Percentiles rank a stretch among this genome's conserved stretches.
Evolutionary conservation across 2,329 filamentous ascomycete genomes (phyloP).

Genomic region (Arthrocladium fulminans): DNA sequence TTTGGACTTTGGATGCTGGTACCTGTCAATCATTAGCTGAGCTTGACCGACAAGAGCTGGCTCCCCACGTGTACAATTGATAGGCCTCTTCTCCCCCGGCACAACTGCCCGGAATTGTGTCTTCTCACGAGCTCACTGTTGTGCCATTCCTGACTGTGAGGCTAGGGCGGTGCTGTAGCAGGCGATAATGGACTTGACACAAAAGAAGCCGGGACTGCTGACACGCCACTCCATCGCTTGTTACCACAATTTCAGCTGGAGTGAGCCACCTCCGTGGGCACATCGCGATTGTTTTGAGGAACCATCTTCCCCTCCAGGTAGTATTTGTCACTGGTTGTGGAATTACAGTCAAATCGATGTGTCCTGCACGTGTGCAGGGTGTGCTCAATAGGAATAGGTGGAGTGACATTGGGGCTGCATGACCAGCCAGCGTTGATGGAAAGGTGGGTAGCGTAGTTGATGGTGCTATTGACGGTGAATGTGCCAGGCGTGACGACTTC

Average conservation of each 20-base stretch:
- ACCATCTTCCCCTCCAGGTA: conserved; percentile 23
- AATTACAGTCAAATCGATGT: conserved; percentile 26
- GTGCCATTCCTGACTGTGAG: not conserved
- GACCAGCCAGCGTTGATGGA: conserved; percentile 18
- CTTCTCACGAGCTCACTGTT: conserved; percentile 1
- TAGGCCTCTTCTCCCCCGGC: not conserved
- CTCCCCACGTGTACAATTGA: not conserved
- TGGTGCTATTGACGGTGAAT: conserved; percentile 19
- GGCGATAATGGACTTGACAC: conserved; percentile 20
- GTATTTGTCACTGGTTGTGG: conserved; percentile 18
- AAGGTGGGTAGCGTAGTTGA: conserved; percentile 27
- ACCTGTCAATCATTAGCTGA: no score
- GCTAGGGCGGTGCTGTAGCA: conserved; percentile 23
- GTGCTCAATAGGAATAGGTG: conserved; percentile 19
- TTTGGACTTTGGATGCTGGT: no score
- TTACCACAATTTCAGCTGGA: conserved; percentile 25
- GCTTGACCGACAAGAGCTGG: not conserved
- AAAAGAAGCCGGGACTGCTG: conserved; percentile 23
- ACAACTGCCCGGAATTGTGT: conserved; percentile 1
- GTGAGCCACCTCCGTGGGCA: conserved; percentile 19
- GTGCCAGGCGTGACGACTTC: conserved; percentile 24
- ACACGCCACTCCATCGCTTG: conserved; percentile 23
- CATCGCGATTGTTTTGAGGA: conserved; percentile 16
- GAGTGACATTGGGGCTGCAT: conserved; percentile 22
- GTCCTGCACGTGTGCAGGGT: conserved; percentile 16